Percentiles rank a stretch among this genome's conserved stretches.
Conservation (phyloP, 495 filamentous ascomycete genomes). For the Aspergillus mulundensis region DNA sequence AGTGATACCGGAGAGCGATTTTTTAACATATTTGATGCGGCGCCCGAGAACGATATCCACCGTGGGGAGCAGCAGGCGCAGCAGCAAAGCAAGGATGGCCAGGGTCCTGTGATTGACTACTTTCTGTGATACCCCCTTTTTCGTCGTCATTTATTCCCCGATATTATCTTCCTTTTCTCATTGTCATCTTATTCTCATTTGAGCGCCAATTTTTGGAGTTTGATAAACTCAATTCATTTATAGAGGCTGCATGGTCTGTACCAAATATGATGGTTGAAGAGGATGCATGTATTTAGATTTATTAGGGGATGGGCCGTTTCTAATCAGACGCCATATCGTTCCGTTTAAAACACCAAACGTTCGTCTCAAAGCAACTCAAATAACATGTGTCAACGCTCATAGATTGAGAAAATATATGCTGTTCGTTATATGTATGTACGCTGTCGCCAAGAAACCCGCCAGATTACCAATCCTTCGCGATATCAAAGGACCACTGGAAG, state of each 20-base stretch:
- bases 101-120: slow-evolving; percentile 64
- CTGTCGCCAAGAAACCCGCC: slow-evolving; percentile 2
- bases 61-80: slow-evolving; percentile 65
- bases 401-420: slow-evolving; percentile 15
- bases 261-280: slow-evolving; percentile 13
- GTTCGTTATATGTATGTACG: slow-evolving; percentile 20
- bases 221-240: slow-evolving; percentile 27
- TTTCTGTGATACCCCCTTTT: slow-evolving; percentile 60
- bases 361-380: not conserved
- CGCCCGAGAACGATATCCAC: slow-evolving; percentile 90
- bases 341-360: not conserved
- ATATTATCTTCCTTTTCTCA: not conserved
- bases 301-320: not conserved
- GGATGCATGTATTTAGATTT: slow-evolving; percentile 10
- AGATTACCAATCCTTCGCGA: slow-evolving; percentile 80
- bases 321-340: not conserved
- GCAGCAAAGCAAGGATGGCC: slow-evolving; percentile 56
- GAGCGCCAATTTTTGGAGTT: slow-evolving; percentile 29
- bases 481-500: slow-evolving; percentile 94
- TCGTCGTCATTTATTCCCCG: slow-evolving; percentile 1
- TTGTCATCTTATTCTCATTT: slow-evolving; percentile 8
- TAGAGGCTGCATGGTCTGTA: slow-evolving; percentile 23
- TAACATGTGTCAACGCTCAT: slow-evolving; percentile 14
- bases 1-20: slow-evolving; percentile 84
- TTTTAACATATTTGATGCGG: slow-evolving; percentile 96